Base-by-base conservation (phyloP, 306 rosid species). In the Fagus sylvatica region DNA sequence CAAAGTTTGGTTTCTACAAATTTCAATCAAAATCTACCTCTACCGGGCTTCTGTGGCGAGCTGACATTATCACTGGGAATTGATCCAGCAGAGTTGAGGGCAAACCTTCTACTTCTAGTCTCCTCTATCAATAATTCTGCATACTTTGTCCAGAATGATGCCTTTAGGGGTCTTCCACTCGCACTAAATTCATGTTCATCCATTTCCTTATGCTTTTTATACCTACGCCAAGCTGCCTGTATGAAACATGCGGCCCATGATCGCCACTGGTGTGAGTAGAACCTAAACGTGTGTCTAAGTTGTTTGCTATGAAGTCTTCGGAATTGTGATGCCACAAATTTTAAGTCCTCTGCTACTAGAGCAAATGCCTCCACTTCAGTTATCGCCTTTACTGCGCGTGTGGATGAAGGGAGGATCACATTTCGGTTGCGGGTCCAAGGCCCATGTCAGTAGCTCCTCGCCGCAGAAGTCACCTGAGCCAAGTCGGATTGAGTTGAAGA, bases 331-430 rank as follows among this genome's bases (percentile, higher is more conserved):
- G 98, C 97, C n/a, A 95, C 99, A 57, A 95, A 95, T 28, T 93
- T 92, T 34, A 95, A 78, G 81, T 95, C 99, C 64, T 95, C 98
- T 2, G 96, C 97, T 40, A 82, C 88, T 17, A 95, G 89, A 62
- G 98, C 96, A 82, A 95, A 93, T 1, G 97, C 99, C 80, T 95
- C 99, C 2, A 95, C 99, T 84, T 95, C 98, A 0, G 97, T 87
- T 28, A 87, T 78, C 59, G 98, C 92, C 33, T 87, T 91, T 28
- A 95, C 93, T 0, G 99, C 89, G 73, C 99, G 84, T 3, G 98
- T 93, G 2, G 98, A 95, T 1, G 90, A 89, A 10, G 99, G 99
- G 17, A 93, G 93, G 67, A 82, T 80, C 17, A 86, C 87, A 72
- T 88, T 80, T 16, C n/a, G 97, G 91, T 41, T 93, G 61, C 16